phyloP scores from a whole-genome alignment of 2,329 filamentous ascomycete genomes.

The Westerdykella ornata region DNA sequence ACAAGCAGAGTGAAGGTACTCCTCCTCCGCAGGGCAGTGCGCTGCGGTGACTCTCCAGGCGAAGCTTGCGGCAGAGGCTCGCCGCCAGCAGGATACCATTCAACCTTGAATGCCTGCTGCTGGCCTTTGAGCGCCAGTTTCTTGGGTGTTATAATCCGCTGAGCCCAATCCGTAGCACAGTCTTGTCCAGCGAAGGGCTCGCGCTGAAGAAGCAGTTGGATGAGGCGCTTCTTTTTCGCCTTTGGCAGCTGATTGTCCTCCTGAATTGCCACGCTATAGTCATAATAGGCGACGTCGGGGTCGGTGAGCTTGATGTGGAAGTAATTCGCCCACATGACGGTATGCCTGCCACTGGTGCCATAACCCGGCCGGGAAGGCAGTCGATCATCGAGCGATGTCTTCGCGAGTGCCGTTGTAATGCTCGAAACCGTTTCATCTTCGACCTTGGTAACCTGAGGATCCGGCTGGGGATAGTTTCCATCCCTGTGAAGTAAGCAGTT shows the following conservation, averaged over 20 bases:
- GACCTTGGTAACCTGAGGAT: conserved; percentile 21
- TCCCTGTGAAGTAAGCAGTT: conserved; percentile 14
- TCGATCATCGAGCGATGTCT: conserved; percentile 14
- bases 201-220: conserved; percentile 41
- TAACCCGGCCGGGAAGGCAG: conserved; percentile 26
- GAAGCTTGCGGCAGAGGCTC: conserved; percentile 15
- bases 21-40: conserved; percentile 11
- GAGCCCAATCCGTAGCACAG: conserved; percentile 38
- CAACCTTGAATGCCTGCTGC: conserved; percentile 11
- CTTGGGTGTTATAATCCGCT: conserved; percentile 20
- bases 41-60: conserved; percentile 12
- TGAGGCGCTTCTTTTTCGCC: conserved; percentile 43
- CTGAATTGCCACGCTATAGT: conserved; percentile 28
- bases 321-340: conserved; percentile 40
- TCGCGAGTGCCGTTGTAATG: conserved; percentile 18
- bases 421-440: conserved; percentile 32
- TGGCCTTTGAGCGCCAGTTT: conserved; percentile 16
- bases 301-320: conserved; percentile 33
- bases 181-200: conserved; percentile 24
- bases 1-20: conserved; percentile 18
- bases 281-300: conserved; percentile 16
- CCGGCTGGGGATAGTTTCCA: conserved; percentile 31
- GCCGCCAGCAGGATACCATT: conserved; percentile 25
- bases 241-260: conserved; percentile 29
- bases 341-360: conserved; percentile 34